Evolutionary conservation across 2,329 filamentous ascomycete genomes (phyloP).

Genomic region (Curvularia eragrostidis): DNA sequence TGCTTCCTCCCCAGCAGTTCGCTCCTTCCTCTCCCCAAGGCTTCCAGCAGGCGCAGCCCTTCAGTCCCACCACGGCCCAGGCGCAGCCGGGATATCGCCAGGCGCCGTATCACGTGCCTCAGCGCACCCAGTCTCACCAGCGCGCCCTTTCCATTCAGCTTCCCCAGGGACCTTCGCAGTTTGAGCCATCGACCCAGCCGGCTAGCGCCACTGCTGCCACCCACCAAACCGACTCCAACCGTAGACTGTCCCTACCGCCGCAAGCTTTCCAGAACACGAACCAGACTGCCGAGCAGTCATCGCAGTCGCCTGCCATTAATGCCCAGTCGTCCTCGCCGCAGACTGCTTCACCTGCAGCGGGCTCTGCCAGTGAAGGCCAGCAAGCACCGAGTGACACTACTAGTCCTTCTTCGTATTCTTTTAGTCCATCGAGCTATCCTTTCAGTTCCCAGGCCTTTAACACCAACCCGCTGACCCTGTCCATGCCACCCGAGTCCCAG

Average conservation of each 20-base stretch:
- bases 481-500: slow-evolving; percentile 61
- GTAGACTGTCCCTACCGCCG: slow-evolving; percentile 55
- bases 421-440: slow-evolving; percentile 34
- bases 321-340: slow-evolving; percentile 34
- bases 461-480: slow-evolving; percentile 56
- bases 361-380: slow-evolving; percentile 34
- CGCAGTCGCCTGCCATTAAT: slow-evolving; percentile 30
- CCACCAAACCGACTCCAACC: slow-evolving; percentile 37
- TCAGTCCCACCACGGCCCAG: slow-evolving; percentile 33
- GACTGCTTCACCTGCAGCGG: slow-evolving; percentile 26
- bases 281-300: slow-evolving; percentile 26
- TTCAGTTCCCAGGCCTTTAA: slow-evolving; percentile 39
- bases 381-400: slow-evolving; percentile 28
- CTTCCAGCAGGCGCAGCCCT: slow-evolving; percentile 27
- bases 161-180: slow-evolving; percentile 45
- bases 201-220: slow-evolving; percentile 27
- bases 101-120: slow-evolving; percentile 56
- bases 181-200: slow-evolving; percentile 36
- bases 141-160: slow-evolving; percentile 56
- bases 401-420: slow-evolving; percentile 30
- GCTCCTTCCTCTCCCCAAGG: slow-evolving; percentile 37
- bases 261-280: slow-evolving; percentile 33
- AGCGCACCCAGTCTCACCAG: slow-evolving; percentile 48
- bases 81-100: slow-evolving; percentile 48
- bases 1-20: slow-evolving; percentile 46